Base-by-base conservation (phyloP, 129 eudicot genomes). In the Centrapalus pauciflorus region DNA sequence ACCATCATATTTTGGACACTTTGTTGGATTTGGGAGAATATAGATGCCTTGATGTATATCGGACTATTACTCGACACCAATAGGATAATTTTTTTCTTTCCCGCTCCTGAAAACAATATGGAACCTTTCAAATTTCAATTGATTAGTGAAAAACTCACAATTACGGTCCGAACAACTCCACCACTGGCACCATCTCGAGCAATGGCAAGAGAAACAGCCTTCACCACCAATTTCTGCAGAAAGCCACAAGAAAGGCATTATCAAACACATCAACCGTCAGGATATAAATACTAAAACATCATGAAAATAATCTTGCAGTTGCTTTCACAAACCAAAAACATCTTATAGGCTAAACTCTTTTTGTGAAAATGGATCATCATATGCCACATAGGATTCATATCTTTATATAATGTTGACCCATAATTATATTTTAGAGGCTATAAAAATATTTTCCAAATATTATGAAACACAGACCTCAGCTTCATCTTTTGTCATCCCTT, bases 181-280 rank as follows among this genome's bases (percentile, higher is more conserved):
- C 97, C 97, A 70, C 97, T 91, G 45, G 97, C 97, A 68, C 97
- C 97, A 83, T 91, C 97, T 24, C 97, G 88, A 51, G 97, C 97
- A 58, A 91, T 91, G 38, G 97, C 97, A 61, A 91, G 97, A 67
- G 97, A 91, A 43, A 91, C 97, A 21, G 97, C 96, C 83, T 91
- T 85, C 7, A 87, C 95, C 50, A 91, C 97, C 69, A 91, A 57
- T 85, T 79, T 60, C 97, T 87, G 87, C 67, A 55, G 13, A 4
- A 57, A 65, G 62, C n/a, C n/a, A n/a, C n/a, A n/a, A n/a, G n/a
- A n/a, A n/a, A n/a, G n/a, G n/a, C n/a, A n/a, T n/a, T n/a, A n/a
- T n/a, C n/a, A n/a, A n/a, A n/a, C n/a, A n/a, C n/a, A n/a, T n/a
- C n/a, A n/a, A n/a, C n/a, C n/a, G n/a, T n/a, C n/a, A 41, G n/a